These are phyloP conservation scores for Chalciporus chontae DNA, from an alignment of 768 basidiomycete genomes.

Conservation along the genomic window DNA sequence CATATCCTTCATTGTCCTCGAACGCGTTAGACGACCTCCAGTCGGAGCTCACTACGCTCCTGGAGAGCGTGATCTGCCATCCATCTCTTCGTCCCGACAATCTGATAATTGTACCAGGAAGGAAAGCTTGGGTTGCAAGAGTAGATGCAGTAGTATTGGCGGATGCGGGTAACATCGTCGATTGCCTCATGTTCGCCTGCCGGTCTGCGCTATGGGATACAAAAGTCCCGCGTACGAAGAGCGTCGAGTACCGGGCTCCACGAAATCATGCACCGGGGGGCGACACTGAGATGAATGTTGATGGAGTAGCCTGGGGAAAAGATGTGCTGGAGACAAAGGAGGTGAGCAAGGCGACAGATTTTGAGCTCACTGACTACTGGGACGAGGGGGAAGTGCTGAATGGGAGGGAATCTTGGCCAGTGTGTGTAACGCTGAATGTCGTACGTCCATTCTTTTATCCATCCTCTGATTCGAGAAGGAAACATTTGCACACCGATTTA, in stretches of 20 bases:
- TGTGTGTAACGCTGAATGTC: constrained; percentile 74
- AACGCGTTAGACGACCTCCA: constrained; percentile 72
- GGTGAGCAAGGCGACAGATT: constrained; percentile 59
- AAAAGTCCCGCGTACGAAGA: constrained; percentile 69
- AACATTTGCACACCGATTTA: neutral
- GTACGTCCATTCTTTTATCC: constrained; percentile 40
- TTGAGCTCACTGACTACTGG: constrained; percentile 86
- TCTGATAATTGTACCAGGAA: constrained; percentile 52
- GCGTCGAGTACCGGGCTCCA: constrained; percentile 61
- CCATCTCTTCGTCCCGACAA: constrained; percentile 63
- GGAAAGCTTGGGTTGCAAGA: constrained; percentile 73
- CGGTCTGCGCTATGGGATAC: constrained; percentile 80
- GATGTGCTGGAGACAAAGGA: constrained; percentile 59
- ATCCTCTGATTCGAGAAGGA: neutral
- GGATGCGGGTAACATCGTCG: constrained; percentile 72
- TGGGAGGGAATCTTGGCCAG: constrained; percentile 66
- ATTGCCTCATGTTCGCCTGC: constrained; percentile 76
- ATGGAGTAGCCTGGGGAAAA: constrained; percentile 29
- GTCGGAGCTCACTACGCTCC: constrained; percentile 60
- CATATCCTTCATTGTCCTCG: constrained; percentile 67
- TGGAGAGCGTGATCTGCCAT: constrained; percentile 66
- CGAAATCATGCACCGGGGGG: constrained; percentile 33
- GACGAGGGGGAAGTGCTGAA: constrained; percentile 72
- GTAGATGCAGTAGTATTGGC: constrained; percentile 73
- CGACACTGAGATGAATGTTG: constrained; percentile 49